Evolutionary conservation across 2,329 filamentous ascomycete genomes (phyloP), one percentile per base, ranked within the genome.

Genomic region (Chaetomium strumarium): DNA sequence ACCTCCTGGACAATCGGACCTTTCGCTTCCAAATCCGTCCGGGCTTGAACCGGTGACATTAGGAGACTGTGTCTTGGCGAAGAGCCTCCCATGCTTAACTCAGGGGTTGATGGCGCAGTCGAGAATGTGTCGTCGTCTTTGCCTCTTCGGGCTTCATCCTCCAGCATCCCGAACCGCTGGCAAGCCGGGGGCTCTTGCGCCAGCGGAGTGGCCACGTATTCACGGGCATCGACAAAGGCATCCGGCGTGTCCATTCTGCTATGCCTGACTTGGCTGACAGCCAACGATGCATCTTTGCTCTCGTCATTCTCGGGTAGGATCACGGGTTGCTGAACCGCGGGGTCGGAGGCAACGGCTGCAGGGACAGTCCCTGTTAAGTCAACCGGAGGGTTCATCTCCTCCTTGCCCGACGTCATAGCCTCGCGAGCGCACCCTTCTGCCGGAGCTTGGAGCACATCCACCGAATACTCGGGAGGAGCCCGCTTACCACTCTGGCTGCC

Each of bases 51-150:
- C 7, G 66, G 66, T 14, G 66, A 67, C 14, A 59, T 58, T 16
- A 65, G 45, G 17, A 66, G 16, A 55, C 65, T 68, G 40, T 61
- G 54, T n/a, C 62, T 56, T 33, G 64, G 65, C 4, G 67, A 67
- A 1, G 62, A 59, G 4, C 52, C 58, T 19, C 65, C 64, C n/a
- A 55, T 59, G 53, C 64, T 68, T 19, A 68, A 55, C 1, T 57
- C 65, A 14, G 67, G 67, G 13, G 66, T 66, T 3, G 66, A 66
- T 3, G 66, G 66, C 16, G 60, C 57, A 1, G 62, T 63, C 7
- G 61, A 62, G 46, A 58, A 60, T 17, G 24, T 7, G 24, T 56
- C 56, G 13, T 61, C 60, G 5, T 62, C 61, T 34, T 51, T 44
- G 12, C 52, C 43, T 19, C 56, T 56, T 42, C 48, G 59, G 17